Percentiles rank a stretch among this genome's conserved stretches.
phyloP scores from a whole-genome alignment of 768 basidiomycete species.

The Lentinus tigrinus region DNA sequence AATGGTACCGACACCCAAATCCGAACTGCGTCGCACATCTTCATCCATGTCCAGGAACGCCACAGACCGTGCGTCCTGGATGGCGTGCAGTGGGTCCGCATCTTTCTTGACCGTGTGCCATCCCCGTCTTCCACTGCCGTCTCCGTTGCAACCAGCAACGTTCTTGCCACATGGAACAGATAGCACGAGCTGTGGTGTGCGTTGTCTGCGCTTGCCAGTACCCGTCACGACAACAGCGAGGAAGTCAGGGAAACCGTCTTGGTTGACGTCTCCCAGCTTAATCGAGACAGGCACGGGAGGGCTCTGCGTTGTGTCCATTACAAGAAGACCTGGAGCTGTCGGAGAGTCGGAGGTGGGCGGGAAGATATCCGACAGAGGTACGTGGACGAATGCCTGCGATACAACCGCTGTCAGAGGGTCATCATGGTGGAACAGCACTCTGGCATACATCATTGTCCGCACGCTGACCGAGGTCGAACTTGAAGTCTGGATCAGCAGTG shows the following conservation, averaged over 20 bases:
- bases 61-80: constrained; percentile 78
- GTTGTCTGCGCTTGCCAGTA: constrained; percentile 34
- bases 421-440: neutral
- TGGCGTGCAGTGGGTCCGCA: constrained; percentile 54
- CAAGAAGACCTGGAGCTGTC: constrained; percentile 54
- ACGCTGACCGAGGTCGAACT: constrained; percentile 61
- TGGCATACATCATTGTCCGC: constrained; percentile 49
- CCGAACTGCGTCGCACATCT: constrained; percentile 61
- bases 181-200: constrained; percentile 59
- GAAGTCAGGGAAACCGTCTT: constrained; percentile 94
- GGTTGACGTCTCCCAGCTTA: constrained; percentile 83
- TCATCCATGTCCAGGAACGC: constrained; percentile 93
- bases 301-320: constrained; percentile 61
- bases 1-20: neutral
- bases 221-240: constrained; percentile 56
- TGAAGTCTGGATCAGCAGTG: constrained; percentile 74
- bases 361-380: constrained; percentile 64
- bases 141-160: constrained; percentile 54
- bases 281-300: constrained; percentile 76
- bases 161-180: constrained; percentile 59
- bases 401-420: neutral
- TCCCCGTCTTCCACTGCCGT: constrained; percentile 57
- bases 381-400: constrained; percentile 61
- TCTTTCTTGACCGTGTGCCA: constrained; percentile 59
- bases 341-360: constrained; percentile 31